These are phyloP conservation scores for Achaetomium macrosporum DNA, from an alignment of 2,329 filamentous ascomycete genomes.

Conservation along the genomic window DNA sequence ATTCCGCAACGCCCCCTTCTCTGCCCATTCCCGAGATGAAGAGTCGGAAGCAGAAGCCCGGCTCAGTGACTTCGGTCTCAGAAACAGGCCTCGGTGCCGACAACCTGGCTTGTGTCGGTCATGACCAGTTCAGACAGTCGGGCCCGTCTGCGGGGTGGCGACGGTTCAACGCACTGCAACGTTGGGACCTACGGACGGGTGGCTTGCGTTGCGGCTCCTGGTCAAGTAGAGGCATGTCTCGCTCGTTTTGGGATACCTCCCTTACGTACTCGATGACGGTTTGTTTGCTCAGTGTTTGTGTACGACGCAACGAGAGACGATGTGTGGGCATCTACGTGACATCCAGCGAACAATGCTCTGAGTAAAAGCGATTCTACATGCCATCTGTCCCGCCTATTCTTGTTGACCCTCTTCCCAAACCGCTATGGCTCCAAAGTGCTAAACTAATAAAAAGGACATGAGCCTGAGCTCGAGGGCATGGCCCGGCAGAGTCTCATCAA, in stretches of 20 bases:
- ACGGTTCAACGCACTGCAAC: not conserved
- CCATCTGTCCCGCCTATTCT: not conserved
- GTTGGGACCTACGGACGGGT: too few species aligned
- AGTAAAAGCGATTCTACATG: slow-evolving; percentile 5
- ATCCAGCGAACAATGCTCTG: not conserved
- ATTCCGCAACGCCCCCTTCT: not conserved
- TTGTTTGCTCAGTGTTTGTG: too few species aligned
- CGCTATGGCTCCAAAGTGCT: not conserved
- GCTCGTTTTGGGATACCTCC: too few species aligned
- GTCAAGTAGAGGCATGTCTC: too few species aligned
- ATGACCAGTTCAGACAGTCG: not conserved
- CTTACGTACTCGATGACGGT: too few species aligned
- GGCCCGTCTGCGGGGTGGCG: not conserved
- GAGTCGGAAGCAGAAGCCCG: not conserved
- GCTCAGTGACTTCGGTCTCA: slow-evolving; percentile 6
- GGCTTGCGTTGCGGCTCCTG: too few species aligned
- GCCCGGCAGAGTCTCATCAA: not conserved
- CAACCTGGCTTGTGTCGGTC: not conserved
- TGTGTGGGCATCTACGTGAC: not conserved
- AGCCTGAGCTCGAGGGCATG: not conserved
- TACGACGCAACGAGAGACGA: not conserved
- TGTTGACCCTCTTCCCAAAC: not conserved
- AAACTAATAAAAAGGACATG: not conserved
- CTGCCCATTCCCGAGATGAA: too few species aligned
- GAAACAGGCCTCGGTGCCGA: slow-evolving; percentile 8